These are phyloP conservation scores for Eucalyptus tenuipes DNA, from an alignment of 345 rosid species.

Conservation along the genomic window DNA sequence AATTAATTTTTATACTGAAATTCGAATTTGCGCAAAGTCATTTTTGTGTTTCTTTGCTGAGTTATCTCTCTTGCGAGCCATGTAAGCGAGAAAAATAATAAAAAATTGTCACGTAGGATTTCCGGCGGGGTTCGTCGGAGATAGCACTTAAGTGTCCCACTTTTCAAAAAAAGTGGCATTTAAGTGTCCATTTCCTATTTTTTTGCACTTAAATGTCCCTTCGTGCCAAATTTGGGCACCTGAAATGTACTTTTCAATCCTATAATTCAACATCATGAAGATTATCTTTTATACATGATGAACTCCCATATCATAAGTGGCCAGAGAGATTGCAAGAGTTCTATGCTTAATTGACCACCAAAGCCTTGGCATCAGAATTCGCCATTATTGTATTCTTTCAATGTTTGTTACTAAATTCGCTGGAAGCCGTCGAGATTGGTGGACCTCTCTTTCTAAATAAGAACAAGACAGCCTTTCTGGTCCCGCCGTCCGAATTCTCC, in stretches of 20 bases:
- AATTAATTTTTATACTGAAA: too few relatives aligned
- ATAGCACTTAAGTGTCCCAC: too few relatives aligned
- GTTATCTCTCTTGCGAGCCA: fast-evolving
- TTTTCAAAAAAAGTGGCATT: too few relatives aligned
- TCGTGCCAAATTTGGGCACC: fast-evolving
- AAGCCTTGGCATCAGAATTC: not conserved
- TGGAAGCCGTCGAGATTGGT: not conserved
- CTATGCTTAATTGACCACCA: not conserved
- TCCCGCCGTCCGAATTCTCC: not conserved
- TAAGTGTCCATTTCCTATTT: too few relatives aligned
- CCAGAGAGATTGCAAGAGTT: not conserved
- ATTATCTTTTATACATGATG: not conserved
- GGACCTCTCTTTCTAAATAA: not conserved
- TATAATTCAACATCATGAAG: not conserved
- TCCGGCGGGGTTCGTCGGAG: fast-evolving
- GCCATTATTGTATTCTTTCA: not conserved
- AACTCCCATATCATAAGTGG: not conserved
- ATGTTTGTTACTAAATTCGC: too few relatives aligned
- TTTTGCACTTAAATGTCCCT: fast-evolving
- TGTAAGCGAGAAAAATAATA: too few relatives aligned
- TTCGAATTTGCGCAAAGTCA: too few relatives aligned
- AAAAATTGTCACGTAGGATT: too few relatives aligned
- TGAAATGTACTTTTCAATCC: not conserved
- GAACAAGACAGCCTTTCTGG: not conserved
- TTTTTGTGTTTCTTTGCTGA: too few relatives aligned